Evolutionary conservation across 2,329 filamentous ascomycete genomes (phyloP), one percentile per base, ranked within the genome.

Genomic region (Pseudocercospora vitis): DNA sequence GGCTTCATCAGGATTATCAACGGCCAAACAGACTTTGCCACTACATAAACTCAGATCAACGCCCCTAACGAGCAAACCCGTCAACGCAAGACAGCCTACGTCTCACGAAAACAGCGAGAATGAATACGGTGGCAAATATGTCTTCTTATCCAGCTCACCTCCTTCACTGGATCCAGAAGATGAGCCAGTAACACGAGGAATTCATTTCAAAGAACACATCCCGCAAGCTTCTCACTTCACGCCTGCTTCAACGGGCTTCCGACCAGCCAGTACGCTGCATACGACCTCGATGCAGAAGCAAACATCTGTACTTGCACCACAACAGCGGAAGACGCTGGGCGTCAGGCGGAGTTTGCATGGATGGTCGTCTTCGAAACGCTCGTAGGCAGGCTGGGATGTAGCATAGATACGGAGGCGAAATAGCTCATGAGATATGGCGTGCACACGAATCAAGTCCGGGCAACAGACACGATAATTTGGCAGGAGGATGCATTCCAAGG

Each of bases 271-370:
- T 4, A 75, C 74, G 0, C 68, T 76, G 18, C 75, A 78, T 59
- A 72, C 66, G 0, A 78, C 75, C 2, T 74, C 73, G 3, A 69
- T 76, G 63, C 66, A 63, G 29, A 48, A 63, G 42, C n/a, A 48
- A 19, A 33, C 28, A 4, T 40, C 39, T 35, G 33, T n/a, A 26
- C n/a, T 23, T 24, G 50, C 69, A 48, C 65, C 48, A 29, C 48
- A 63, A 28, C 70, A 66, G 45, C 73, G 73, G 58, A 76, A 69
- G 62, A 80, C 78, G n/a, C 58, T 81, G 50, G 80, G 80, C 1
- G 71, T 78, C 55, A 71, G 75, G 53, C 68, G 76, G 49, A 76
- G 72, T 48, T 73, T 81, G 70, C 73, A 78, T 57, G 76, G 76
- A 2, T 81, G 79, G 79, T 23, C 44, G 7, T 37, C 48, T 29